Evolutionary conservation across 2,329 filamentous ascomycete genomes (phyloP), one percentile per base, ranked within the genome.

Genomic region (Arthrinium phaeospermum): DNA sequence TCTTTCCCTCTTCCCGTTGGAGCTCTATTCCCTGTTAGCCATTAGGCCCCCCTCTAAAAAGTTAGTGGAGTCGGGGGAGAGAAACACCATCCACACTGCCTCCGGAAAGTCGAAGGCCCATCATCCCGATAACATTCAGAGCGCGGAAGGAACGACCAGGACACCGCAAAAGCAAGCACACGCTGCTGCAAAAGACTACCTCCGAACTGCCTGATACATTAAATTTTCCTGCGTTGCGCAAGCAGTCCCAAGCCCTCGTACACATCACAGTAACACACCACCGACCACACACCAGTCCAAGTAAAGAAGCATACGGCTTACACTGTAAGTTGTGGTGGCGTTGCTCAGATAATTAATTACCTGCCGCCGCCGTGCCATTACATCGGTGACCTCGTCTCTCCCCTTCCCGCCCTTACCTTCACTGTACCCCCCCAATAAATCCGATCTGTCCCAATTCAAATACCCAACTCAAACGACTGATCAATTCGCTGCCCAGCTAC

Each of bases 311-410:
- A 41, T 41, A n/a, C 57, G n/a, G 34, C 57, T 64, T 64, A n/a
- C 57, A 37, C 57, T 64, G 57, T 64, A 64, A 64, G 57, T 64
- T 22, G 53, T 34, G 57, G 57, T 64, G 57, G 57, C 57, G 57
- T 64, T 13, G 57, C 19, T 37, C 22, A 22, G 14, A 64, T 64
- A 64, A 64, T 64, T 41, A 64, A 64, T 64, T 64, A 64, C 57
- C 22, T 37, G 30, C 19, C 22, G 30, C 19, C 22, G 30, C 34
- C 34, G 57, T 24, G 57, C 57, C 57, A 41, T 64, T 41, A n/a
- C 57, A 41, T 41, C 34, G 19, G 57, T n/a, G 19, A 37, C 34
- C 57, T 64, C 57, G 53, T 61, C 53, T 34, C 19, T 61, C 22
- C 57, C 34, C 34, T 64, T 64, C 57, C 57, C 57, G 57, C 57